These are phyloP conservation scores for Boletellus deceptivus DNA, from an alignment of 1,284 basidiomycete species.

Conservation along the genomic window DNA sequence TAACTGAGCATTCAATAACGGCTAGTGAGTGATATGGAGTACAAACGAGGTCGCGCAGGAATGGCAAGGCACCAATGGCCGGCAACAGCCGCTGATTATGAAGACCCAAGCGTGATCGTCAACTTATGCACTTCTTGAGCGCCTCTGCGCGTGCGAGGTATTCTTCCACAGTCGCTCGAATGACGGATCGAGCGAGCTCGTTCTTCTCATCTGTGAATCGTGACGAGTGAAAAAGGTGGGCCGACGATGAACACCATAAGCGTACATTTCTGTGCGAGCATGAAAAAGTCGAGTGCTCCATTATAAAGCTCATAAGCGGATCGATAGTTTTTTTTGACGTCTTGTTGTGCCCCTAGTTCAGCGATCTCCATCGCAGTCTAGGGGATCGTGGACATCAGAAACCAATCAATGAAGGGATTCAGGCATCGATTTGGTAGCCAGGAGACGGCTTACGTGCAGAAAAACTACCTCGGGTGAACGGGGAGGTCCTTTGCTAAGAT, in stretches of 20 bases:
- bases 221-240: background rate
- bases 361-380: slow-evolving; percentile 90
- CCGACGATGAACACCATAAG: background rate
- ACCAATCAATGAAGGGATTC: background rate
- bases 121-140: slow-evolving; percentile 62
- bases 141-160: slow-evolving; percentile 94
- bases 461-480: slow-evolving; percentile 18
- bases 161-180: slow-evolving; percentile 86
- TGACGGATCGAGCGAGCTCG: slow-evolving; percentile 84
- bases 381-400: background rate
- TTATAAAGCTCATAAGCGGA: slow-evolving; percentile 92
- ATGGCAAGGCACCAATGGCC: no score
- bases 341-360: slow-evolving; percentile 83
- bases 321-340: slow-evolving; percentile 87
- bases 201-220: slow-evolving; percentile 83
- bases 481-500: slow-evolving; percentile 1
- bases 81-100: no score
- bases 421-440: background rate
- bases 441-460: slow-evolving; percentile 9
- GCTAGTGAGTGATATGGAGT: no score
- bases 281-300: slow-evolving; percentile 96
- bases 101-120: background rate
- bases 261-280: slow-evolving; percentile 66
- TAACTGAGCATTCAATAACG: no score
- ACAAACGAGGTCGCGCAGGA: no score